Evolutionary conservation across 805 yeast species (phyloP), one percentile per base, ranked within the genome.

Genomic region (Sugiyamaella chiloensis): DNA sequence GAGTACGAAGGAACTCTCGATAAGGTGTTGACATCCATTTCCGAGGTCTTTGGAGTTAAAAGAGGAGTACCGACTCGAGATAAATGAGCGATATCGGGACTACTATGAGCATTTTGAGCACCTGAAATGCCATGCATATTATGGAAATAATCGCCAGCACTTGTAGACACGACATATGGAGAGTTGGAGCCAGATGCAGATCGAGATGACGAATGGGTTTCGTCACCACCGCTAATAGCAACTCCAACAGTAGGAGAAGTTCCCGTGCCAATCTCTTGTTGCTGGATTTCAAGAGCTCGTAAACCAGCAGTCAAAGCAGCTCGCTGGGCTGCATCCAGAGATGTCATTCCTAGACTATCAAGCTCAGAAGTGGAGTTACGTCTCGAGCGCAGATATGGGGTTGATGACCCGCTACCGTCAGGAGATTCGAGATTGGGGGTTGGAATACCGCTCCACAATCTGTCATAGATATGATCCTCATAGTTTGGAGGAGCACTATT

Each of bases 1-100:
- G 75, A 76, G 65, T 91, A 91, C 0, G 96, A 81, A 0, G 98
- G 98, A 5, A 91, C 96, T 42, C 79, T 70, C 17, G 85, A 80
- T 53, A 87, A 55, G 2, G 71, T 64, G 4, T 63, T 62, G 2
- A 72, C 51, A 49, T 76, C 75, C 37, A 46, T 57, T 16, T 55
- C 56, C n/a, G 31, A 23, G 11, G 39, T 20, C 32, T 20, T 27
- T 7, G 49, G 53, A 12, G 52, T 30, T 12, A 26, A 35, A 24
- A 30, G 14, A 9, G 53, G 57, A 14, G 47, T 45, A 5, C 48
- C 52, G 14, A 41, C 52, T 35, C 49, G 21, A 8, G 57, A 49
- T 44, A 49, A 31, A 37, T 48, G 55, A 19, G 40, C 23, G 29
- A 49, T 21, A 4, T 53, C 57, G 4, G 56, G 56, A 26, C 53